phyloP scores from a whole-genome alignment of 805 yeast species.

The Candida incommunis region DNA sequence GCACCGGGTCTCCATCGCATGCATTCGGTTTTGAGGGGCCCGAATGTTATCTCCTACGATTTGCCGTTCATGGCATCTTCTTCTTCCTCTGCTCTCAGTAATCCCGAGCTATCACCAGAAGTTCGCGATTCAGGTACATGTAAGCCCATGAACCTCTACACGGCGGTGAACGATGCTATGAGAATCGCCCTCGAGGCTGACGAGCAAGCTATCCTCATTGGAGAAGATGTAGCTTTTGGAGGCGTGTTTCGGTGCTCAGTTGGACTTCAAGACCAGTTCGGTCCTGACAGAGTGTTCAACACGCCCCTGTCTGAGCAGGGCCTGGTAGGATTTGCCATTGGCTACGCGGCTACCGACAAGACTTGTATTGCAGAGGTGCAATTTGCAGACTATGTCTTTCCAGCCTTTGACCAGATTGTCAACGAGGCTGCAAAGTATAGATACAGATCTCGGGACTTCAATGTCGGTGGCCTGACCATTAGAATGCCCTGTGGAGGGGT shows the following conservation, averaged over 20 bases:
- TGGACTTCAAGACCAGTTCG: constrained; percentile 79
- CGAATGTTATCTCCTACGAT: constrained; percentile 11
- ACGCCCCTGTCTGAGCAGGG: constrained; percentile 96
- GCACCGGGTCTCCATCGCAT: too few species aligned
- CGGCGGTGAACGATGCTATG: constrained; percentile 82
- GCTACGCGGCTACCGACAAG: constrained; percentile 77
- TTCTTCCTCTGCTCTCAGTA: constrained; percentile 9
- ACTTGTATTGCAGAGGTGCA: constrained; percentile 89
- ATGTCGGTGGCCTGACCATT: constrained; percentile 85
- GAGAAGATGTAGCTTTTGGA: constrained; percentile 93
- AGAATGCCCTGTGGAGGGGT: constrained; percentile 97
- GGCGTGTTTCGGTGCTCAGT: constrained; percentile 91
- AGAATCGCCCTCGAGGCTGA: constrained; percentile 83
- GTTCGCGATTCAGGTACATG: constrained; percentile 10
- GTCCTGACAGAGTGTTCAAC: constrained; percentile 74
- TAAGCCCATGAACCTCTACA: constrained; percentile 18
- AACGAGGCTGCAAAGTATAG: constrained; percentile 93
- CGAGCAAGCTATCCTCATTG: constrained; percentile 76
- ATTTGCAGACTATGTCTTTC: constrained; percentile 96
- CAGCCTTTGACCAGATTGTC: constrained; percentile 86
- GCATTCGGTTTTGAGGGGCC: neutral
- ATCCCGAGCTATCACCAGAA: constrained; percentile 11
- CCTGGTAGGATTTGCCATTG: constrained; percentile 74
- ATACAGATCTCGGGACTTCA: constrained; percentile 75
- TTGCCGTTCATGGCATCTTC: constrained; percentile 16